Evolutionary conservation across 768 basidiomycete genomes (phyloP), one percentile per base, ranked within the genome.

Genomic region (Epithele typhae): DNA sequence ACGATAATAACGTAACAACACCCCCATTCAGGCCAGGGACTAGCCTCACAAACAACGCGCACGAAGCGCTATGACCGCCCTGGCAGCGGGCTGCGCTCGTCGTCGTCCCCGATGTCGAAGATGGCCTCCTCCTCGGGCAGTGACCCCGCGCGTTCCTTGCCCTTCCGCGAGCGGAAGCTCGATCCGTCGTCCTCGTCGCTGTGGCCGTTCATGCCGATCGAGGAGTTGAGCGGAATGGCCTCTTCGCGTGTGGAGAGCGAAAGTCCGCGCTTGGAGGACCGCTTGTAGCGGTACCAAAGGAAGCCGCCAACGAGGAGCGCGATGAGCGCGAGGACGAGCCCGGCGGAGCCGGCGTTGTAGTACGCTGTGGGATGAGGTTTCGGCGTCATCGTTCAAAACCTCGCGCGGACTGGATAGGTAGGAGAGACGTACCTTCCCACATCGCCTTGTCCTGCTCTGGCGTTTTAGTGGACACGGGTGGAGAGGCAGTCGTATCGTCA

Each of bases 311-410:
- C 78, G 14, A 73, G 74, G 17, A 79, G 59, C 27, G 79, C 71
- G 47, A 94, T 75, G 44, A 96, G 65, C 3, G 94, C 60, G 33
- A 97, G 74, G 19, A 95, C 82, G n/a, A 93, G 69, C 3, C 86
- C 82, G 1, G 86, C 88, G 0, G 92, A 92, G 10, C 90, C 92
- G 25, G 91, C 87, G 50, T 95, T 95, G 63, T 94, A 96, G 64
- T 93, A 94, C n/a, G 91, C 93, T 92, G 39, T 19, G 25, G 15
- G 6, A 19, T 37, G 44, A 38, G 25, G 42, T 40, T 35, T 25
- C 40, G 14, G 37, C 37, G 37, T 34, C 6, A 37, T 21, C 25
- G 19, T 32, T 23, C 43, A 30, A 40, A 24, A 45, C 42, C 15
- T 36, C 25, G 39, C 18, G 30, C 30, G 9, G 9, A 32, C 25